Conservation (phyloP, 495 filamentous ascomycete genomes). For the Cudoniella acicularis region DNA sequence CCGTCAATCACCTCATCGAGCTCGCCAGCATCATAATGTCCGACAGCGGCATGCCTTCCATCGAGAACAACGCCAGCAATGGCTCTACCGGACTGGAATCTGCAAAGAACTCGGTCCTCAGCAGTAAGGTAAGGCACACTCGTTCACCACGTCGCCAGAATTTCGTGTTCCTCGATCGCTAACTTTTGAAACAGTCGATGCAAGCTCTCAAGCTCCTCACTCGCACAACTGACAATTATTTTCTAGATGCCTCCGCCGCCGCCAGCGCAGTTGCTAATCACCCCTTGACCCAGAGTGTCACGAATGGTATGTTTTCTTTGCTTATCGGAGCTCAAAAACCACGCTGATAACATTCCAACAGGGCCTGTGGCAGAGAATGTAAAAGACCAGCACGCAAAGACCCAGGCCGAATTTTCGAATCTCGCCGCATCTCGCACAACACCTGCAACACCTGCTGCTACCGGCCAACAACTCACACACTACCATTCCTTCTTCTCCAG, state of each 20-base stretch:
- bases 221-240: slow-evolving; percentile 22
- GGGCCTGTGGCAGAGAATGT: slow-evolving; percentile 76
- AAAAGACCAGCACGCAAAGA: slow-evolving; percentile 68
- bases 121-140: slow-evolving; percentile 29
- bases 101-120: slow-evolving; percentile 27
- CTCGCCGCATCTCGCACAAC: slow-evolving; percentile 67
- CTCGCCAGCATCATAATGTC: slow-evolving; percentile 19
- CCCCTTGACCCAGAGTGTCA: slow-evolving; percentile 32
- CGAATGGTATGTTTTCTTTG: slow-evolving; percentile 25
- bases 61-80: slow-evolving; percentile 12
- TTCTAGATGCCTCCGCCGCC: slow-evolving; percentile 31
- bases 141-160: background rate
- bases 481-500: slow-evolving; percentile 96
- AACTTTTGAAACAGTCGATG: slow-evolving; percentile 16
- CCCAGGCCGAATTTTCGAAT: slow-evolving; percentile 68
- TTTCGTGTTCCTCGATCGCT: slow-evolving; percentile 11
- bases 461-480: slow-evolving; percentile 85
- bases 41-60: slow-evolving; percentile 17
- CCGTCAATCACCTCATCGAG: background rate
- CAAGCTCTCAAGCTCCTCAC: slow-evolving; percentile 15
- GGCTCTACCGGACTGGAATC: slow-evolving; percentile 14
- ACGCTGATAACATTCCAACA: slow-evolving; percentile 30
- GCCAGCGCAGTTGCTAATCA: slow-evolving; percentile 32
- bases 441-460: slow-evolving; percentile 65
- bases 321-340: slow-evolving; percentile 7